Evolutionary conservation across 2,329 filamentous ascomycete genomes (phyloP).

Genomic region (Aspergillus pseudotamarii): DNA sequence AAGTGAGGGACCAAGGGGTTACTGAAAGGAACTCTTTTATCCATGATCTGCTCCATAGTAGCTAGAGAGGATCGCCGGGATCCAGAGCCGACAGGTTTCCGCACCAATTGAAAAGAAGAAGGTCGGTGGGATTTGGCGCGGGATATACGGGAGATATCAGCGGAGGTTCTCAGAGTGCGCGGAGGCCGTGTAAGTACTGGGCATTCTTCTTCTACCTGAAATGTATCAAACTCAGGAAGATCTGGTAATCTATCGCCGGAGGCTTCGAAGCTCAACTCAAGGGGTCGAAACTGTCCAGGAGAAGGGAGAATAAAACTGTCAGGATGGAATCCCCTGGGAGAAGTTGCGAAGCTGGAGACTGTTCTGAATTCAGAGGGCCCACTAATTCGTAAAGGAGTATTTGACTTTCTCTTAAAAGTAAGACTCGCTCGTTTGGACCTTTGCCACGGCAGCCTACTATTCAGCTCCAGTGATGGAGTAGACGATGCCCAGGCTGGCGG

Average conservation of each 20-base stretch:
- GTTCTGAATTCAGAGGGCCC: constrained; percentile 46
- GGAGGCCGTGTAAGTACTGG: constrained; percentile 33
- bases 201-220: constrained; percentile 35
- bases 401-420: constrained; percentile 38
- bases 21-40: constrained; percentile 19
- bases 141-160: constrained; percentile 21
- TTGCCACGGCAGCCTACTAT: constrained; percentile 42
- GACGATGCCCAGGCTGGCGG: constrained; percentile 35
- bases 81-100: constrained; percentile 42
- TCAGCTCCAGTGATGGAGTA: constrained; percentile 43
- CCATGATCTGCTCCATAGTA: constrained; percentile 25
- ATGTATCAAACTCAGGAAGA: constrained; percentile 47
- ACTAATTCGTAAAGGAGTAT: constrained; percentile 41
- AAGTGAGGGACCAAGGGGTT: constrained; percentile 37
- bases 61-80: constrained; percentile 31
- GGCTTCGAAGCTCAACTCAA: constrained; percentile 52
- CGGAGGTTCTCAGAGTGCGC: constrained; percentile 32
- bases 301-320: constrained; percentile 16
- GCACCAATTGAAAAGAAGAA: constrained; percentile 34
- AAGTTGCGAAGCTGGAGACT: constrained; percentile 27
- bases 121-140: constrained; percentile 23
- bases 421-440: constrained; percentile 47
- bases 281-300: constrained; percentile 38
- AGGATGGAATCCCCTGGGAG: background rate
- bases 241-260: constrained; percentile 48